These are phyloP conservation scores for Aspergillus udagawae DNA, from an alignment of 2,329 filamentous ascomycete species.

Conservation along the genomic window DNA sequence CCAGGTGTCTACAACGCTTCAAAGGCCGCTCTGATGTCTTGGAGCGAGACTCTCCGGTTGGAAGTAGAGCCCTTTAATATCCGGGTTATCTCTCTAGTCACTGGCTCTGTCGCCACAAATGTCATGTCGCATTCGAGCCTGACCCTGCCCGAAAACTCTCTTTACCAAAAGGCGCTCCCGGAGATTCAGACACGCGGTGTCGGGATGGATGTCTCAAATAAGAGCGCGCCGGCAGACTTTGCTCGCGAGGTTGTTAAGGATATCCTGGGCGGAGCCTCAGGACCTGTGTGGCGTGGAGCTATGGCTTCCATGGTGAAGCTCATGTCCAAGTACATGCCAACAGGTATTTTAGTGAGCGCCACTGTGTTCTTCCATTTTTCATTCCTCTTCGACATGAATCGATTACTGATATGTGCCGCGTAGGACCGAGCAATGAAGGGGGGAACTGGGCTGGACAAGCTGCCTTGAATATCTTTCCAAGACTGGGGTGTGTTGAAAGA, in stretches of 20 bases:
- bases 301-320: slow-evolving; percentile 5
- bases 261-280: not conserved
- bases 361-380: too few relatives aligned
- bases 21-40: slow-evolving; percentile 14
- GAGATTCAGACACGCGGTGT: slow-evolving; percentile 2
- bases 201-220: not conserved
- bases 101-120: slow-evolving; percentile 4
- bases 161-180: slow-evolving; percentile 2
- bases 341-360: slow-evolving; percentile 1
- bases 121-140: slow-evolving; percentile 3
- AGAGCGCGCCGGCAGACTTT: slow-evolving; percentile 4
- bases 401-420: not conserved
- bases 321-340: slow-evolving; percentile 2
- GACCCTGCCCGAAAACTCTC: not conserved
- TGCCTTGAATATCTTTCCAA: too few relatives aligned
- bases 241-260: slow-evolving; percentile 1
- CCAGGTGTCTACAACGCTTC: slow-evolving; percentile 18
- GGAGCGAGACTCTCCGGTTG: slow-evolving; percentile 18
- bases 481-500: too few relatives aligned
- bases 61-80: slow-evolving; percentile 15
- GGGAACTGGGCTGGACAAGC: slow-evolving; percentile 3
- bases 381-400: not conserved
- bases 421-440: slow-evolving; percentile 3
- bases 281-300: slow-evolving; percentile 3
- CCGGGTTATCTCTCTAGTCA: slow-evolving; percentile 27